Base-by-base conservation (phyloP, 495 filamentous ascomycete species). In the Penicillium salamii region DNA sequence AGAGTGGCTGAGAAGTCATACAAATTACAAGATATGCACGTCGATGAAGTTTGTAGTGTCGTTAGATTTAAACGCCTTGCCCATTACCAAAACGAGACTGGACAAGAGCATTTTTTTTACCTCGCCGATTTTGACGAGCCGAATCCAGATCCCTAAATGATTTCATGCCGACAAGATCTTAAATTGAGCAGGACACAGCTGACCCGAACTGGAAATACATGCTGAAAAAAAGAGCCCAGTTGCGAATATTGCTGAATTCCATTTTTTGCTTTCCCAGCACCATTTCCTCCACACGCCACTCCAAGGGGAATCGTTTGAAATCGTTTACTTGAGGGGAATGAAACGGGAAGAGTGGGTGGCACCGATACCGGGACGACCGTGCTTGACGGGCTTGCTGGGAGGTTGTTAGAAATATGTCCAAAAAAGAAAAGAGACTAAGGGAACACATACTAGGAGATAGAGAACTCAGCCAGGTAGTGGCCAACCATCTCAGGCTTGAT, bases 401-500 rank as follows among this genome's bases (percentile, higher is more conserved):
- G 53, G 50, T 42, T 61, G 53, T 74, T 74, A 76, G 68, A 7
- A 61, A 31, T 64, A 44, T 21, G 26, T 18, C 15, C 40, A 24
- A 0, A 28, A 6, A 33, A 34, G 36, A 28, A 19, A 5, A n/a
- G 28, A 28, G 32, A 40, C 81, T 81, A 56, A n/a, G 17, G 37
- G 29, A 36, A 40, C 52, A 90, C 91, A 65, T 87, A 96, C 91
- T 98, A 98, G 77, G 90, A 90, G 78, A 98, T 98, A 54, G 89
- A 95, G 82, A 98, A 98, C 79, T 98, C 93, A 69, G 80, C 93
- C 51, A 98, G 82, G 83, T 98, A 98, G 82, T 96, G 91, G 68
- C 93, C 93, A 77, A 98, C 93, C 93, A 98, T 98, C 85, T 98
- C 93, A 52, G 93, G 93, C 84, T 95, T 96, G 78, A 98, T 93